Percentiles rank a stretch among this genome's conserved stretches.
phyloP scores from a whole-genome alignment of 2,329 filamentous ascomycete species.

The Colletotrichum scovillei region DNA sequence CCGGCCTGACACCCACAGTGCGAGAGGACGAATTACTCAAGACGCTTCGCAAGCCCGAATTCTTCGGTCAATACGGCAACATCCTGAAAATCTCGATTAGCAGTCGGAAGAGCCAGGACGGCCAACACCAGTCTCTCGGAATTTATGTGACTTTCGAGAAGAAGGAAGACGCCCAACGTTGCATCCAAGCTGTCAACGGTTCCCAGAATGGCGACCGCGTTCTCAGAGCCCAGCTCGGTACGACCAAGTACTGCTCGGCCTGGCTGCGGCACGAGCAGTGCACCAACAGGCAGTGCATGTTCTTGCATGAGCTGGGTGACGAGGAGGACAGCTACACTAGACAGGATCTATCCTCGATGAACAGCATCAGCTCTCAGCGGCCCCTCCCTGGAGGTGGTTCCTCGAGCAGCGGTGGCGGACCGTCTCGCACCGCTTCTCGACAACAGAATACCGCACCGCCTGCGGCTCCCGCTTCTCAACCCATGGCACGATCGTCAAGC shows the following conservation, averaged over 20 bases:
- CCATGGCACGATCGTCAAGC: slow-evolving; percentile 82
- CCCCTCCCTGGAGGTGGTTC: slow-evolving; percentile 57
- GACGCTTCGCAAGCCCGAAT: slow-evolving; percentile 89
- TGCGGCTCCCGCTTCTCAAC: slow-evolving; percentile 58
- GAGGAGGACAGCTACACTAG: slow-evolving; percentile 97
- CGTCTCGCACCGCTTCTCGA: slow-evolving; percentile 65
- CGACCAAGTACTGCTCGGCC: slow-evolving; percentile 98
- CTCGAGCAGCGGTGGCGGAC: slow-evolving; percentile 52
- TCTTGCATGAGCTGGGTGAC: slow-evolving; percentile 97
- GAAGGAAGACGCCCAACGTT: slow-evolving; percentile 89
- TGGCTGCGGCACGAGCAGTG: slow-evolving; percentile 95
- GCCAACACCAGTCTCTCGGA: slow-evolving; percentile 87
- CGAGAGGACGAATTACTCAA: slow-evolving; percentile 93
- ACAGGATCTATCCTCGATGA: slow-evolving; percentile 94
- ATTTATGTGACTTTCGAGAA: slow-evolving; percentile 98
- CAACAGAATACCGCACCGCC: slow-evolving; percentile 56
- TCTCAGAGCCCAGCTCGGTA: slow-evolving; percentile 83
- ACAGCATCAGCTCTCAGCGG: slow-evolving; percentile 84
- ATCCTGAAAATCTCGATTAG: slow-evolving; percentile 99
- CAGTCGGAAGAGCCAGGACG: slow-evolving; percentile 84
- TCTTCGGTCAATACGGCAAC: slow-evolving; percentile 98
- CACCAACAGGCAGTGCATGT: slow-evolving; percentile 97
- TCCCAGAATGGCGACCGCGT: slow-evolving; percentile 90
- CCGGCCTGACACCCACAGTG: slow-evolving; percentile 90
- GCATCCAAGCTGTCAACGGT: slow-evolving; percentile 92